Base-by-base conservation (phyloP, 2,329 filamentous ascomycete genomes). In the Epicoccum sorghinum region DNA sequence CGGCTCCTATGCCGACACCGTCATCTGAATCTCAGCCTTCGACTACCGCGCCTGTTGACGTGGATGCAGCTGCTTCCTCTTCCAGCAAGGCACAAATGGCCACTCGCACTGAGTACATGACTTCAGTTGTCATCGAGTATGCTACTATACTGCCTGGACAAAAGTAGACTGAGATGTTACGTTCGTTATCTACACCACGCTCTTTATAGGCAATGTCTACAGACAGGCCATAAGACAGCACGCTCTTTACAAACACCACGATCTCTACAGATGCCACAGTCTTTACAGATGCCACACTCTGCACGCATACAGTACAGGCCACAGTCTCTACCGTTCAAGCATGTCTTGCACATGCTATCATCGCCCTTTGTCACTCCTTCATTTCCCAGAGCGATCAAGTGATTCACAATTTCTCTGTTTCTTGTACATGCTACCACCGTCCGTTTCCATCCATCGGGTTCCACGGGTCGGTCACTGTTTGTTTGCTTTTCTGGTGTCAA, bases 41-140 rank as follows among this genome's bases (percentile, higher is more conserved):
- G 80, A 75, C 44, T 83, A 80, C 61, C 87, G 84, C 61, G 74
- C 86, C 13, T n/a, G 44, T 24, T 2, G 10, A 32, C 27, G 8
- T 27, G 7, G 44, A 47, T 10, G 37, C 18, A 18, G 18, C 18
- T 18, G 18, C 3, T 18, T 18, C 43, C 2, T 47, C 55, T n/a
- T 35, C 35, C 8, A 51, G 58, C 7, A 45, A 44, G 7, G 29
- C 47, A 13, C 40, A 52, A 0, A 52, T 58, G 23, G 52, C 46
- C 10, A 61, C 52, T 18, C 52, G 8, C 1, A 65, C 62, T 5
- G 51, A 52, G 10, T 44, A 57, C 10, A 48, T 65, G 25, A 65
- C 62, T 3, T 64, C 62, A 0, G 14, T 62, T 3, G 25, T 64
- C 18, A 38, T 58, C 27, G 51, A 62, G 56, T 65, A 64, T 29